A percentile compares a stretch with the other conserved stretches of the same genome.
phyloP scores from a whole-genome alignment of 805 yeast species.

The Candida anglica region DNA sequence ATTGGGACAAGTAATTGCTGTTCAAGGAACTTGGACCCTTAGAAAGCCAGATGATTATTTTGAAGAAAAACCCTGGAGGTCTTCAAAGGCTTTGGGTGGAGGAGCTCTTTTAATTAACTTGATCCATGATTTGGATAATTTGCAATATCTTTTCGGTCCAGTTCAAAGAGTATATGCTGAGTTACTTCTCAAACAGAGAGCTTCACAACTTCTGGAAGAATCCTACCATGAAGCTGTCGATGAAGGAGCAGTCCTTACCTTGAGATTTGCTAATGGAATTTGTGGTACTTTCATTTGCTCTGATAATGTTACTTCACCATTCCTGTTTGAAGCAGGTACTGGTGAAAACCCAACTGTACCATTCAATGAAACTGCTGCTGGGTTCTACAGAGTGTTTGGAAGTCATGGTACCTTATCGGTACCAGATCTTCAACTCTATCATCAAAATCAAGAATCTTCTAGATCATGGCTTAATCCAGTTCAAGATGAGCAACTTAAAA shows the following conservation, averaged over 20 bases:
- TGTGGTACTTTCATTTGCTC: constrained; percentile 35
- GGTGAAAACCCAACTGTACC: constrained; percentile 39
- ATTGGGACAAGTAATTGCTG: constrained; percentile 29
- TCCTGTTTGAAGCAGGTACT: constrained; percentile 35
- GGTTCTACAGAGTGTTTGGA: constrained; percentile 35
- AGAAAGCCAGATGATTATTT: constrained; percentile 33
- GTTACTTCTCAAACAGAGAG: constrained; percentile 24
- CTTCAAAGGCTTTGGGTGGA: constrained; percentile 23
- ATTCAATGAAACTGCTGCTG: constrained; percentile 20
- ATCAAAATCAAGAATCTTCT: constrained; percentile 15
- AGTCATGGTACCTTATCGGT: constrained; percentile 34
- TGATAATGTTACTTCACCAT: constrained; percentile 35
- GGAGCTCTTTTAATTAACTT: constrained; percentile 35
- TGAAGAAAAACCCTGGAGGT: constrained; percentile 29
- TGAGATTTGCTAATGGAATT: constrained; percentile 27
- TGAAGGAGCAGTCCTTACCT: constrained; percentile 34
- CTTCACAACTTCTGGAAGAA: constrained; percentile 11
- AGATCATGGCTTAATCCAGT: constrained; percentile 22
- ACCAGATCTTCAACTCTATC: constrained; percentile 33
- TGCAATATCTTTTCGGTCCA: constrained; percentile 36
- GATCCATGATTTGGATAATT: constrained; percentile 36
- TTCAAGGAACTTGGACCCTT: constrained; percentile 38
- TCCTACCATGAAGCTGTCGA: constrained; percentile 29
- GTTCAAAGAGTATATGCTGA: constrained; percentile 35
- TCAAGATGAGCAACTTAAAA: constrained; percentile 11